phyloP scores from a whole-genome alignment of 768 basidiomycete species.

The Myochromella boudieri region DNA sequence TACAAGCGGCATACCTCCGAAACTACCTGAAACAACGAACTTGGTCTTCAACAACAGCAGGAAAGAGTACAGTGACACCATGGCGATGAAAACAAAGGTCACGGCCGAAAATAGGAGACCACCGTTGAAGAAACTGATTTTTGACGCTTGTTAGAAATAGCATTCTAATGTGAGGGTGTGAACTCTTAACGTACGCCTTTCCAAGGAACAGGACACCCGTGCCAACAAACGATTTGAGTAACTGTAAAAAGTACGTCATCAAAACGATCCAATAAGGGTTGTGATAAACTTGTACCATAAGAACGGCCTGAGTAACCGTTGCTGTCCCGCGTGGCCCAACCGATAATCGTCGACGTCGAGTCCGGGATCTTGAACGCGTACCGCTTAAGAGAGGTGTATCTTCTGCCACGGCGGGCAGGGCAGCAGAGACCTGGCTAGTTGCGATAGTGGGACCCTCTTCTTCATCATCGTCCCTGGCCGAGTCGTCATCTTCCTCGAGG shows the following conservation, averaged over 20 bases:
- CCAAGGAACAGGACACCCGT: slow-evolving; percentile 96
- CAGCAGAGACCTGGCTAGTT: slow-evolving; percentile 15
- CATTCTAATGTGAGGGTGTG: too few relatives aligned
- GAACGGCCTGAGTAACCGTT: slow-evolving; percentile 84
- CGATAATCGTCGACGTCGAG: slow-evolving; percentile 54
- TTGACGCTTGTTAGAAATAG: not conserved
- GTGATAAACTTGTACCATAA: slow-evolving; percentile 66
- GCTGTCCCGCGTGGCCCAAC: slow-evolving; percentile 79
- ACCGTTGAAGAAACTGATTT: slow-evolving; percentile 85
- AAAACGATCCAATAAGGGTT: not conserved
- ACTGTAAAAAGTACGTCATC: slow-evolving; percentile 36
- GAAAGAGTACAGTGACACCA: slow-evolving; percentile 91
- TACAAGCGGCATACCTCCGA: slow-evolving; percentile 66
- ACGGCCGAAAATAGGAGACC: slow-evolving; percentile 87
- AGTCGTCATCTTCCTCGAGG: slow-evolving; percentile 85
- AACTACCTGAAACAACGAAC: slow-evolving; percentile 86
- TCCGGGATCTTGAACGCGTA: slow-evolving; percentile 48
- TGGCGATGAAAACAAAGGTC: slow-evolving; percentile 77
- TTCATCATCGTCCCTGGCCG: slow-evolving; percentile 73
- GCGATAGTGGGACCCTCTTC: slow-evolving; percentile 36
- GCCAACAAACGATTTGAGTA: slow-evolving; percentile 92
- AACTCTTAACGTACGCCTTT: slow-evolving; percentile 87
- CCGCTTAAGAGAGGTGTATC: slow-evolving; percentile 54
- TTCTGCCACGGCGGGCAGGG: slow-evolving; percentile 39
- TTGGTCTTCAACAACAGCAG: slow-evolving; percentile 87